Evolutionary conservation across 148 eudicot species (phyloP), one percentile per base, ranked within the genome.

Genomic region (Amaranthus cruentus): DNA sequence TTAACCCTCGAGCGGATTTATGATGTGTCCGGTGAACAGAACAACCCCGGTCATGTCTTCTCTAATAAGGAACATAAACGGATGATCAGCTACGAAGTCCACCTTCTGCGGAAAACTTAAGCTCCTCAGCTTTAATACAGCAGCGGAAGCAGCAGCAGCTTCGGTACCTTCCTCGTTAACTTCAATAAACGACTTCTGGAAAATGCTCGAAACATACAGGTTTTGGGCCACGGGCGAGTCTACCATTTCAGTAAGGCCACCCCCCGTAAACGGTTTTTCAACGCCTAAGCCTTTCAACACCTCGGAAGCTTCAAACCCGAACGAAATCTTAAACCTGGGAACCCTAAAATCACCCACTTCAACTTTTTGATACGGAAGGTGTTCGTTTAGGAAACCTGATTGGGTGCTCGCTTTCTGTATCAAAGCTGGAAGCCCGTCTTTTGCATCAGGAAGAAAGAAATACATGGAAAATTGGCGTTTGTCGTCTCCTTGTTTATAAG

Each of bases 121-220:
- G 28, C 79, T 53, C 70, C 85, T 77, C 43, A 85, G 52, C 47
- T 10, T 67, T 9, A 82, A 46, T 11, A 79, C 84, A 68, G 72
- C 91, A 62, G 85, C 90, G 28, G 96, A 52, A 58, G 88, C 91
- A 65, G 96, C 91, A 53, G 96, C 93, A 52, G 96, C 96, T 79
- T 90, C 89, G 6, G 96, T 90, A 6, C 98, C 96, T 87, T 90
- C 93, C 73, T 92, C 98, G n/a, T 90, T 87, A 6, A 92, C 89
- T 75, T 92, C 98, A 38, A 92, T 84, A 66, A 83, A 88, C 5
- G 96, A 85, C 75, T 87, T 92, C 47, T 90, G 98, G 47, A 82
- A 84, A 61, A 92, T 84, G 73, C 78, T 80, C 1, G 98, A 92
- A 57, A 92, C 93, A 55, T 54, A 76, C 0, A 88, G 85, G 44